Base-by-base conservation (phyloP, 768 basidiomycete species). In the Hydnum rufescens region DNA sequence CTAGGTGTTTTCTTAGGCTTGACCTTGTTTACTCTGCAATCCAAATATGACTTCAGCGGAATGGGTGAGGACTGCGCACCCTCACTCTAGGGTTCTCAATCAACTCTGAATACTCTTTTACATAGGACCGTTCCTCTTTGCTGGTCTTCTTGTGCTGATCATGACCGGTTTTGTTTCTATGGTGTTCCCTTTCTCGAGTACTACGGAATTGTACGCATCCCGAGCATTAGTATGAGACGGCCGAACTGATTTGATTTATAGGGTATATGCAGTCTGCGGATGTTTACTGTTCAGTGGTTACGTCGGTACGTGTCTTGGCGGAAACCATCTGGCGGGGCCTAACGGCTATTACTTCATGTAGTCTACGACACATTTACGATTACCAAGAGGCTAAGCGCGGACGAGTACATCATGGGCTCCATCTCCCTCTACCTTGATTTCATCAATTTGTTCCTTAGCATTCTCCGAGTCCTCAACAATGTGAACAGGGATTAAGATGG, bases 41-140 rank as follows among this genome's bases (percentile, higher is more conserved):
- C 84, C 54, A 93, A 93, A 83, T 95, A 88, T 66, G 92, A 97
- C 68, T 96, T 99, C 67, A 82, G 80, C 8, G 84, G 84, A 51
- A 76, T 95, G 70, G 90, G 79, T 13, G 26, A 26, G 8, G 26
- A 13, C 34, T 39, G n/a, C n/a, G n/a, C n/a, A 22, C 36, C 22
- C 13, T 39, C 36, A 13, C 36, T 39, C 22, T 13, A 39, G 13
- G 13, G 36, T 39, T 39, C 13, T 13, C 36, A 39, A 39, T 13
- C 36, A 39, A 13, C 22, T 22, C 22, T 39, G 8, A 13, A 47
- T 28, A 26, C 8, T 47, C 26, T 47, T 8, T 13, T 26, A 25
- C 8, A 47, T 8, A 26, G 44, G 44, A 0, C 85, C 92, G 1
- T 93, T 82, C 76, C 72, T 96, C 28, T 92, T 90, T 58, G 86